These are phyloP conservation scores for Pharus latifolius DNA, from an alignment of 176 grass and related monocot species.

Conservation along the genomic window DNA sequence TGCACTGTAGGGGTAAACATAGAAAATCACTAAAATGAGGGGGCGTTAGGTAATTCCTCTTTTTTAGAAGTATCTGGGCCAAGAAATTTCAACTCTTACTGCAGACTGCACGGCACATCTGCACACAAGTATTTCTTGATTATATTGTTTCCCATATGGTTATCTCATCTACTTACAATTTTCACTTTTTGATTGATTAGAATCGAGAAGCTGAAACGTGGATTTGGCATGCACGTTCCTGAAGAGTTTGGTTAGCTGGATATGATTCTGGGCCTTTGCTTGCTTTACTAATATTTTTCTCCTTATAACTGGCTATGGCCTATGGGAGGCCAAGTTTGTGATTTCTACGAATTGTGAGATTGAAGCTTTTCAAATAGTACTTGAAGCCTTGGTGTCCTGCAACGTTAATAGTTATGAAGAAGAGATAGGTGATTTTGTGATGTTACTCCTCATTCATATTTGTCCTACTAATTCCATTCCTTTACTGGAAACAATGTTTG, in stretches of 20 bases:
- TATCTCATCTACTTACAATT: background rate
- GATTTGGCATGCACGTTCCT: conserved; percentile 87
- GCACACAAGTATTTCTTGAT: background rate
- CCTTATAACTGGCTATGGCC: conserved; percentile 9
- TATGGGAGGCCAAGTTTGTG: background rate
- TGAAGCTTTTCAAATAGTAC: background rate
- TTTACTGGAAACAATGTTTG: conserved; percentile 17
- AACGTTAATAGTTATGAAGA: conserved; percentile 1
- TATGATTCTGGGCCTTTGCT: background rate
- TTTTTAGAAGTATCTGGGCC: too few species aligned
- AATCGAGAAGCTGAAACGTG: conserved; percentile 84
- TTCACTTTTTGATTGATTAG: conserved; percentile 34
- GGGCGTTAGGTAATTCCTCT: too few species aligned
- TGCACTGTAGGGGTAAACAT: too few species aligned
- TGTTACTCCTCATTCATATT: conserved; percentile 21
- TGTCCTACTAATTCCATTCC: conserved; percentile 22
- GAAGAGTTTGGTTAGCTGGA: conserved; percentile 54
- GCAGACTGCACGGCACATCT: too few species aligned
- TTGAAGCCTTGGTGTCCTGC: background rate
- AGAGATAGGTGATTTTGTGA: background rate
- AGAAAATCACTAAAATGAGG: too few species aligned
- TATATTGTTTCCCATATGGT: background rate
- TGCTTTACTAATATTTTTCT: conserved; percentile 8
- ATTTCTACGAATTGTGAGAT: background rate
- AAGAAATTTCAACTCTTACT: background rate